These are phyloP conservation scores for Cetradonia linearis DNA, from an alignment of 495 filamentous ascomycete genomes.

Conservation along the genomic window DNA sequence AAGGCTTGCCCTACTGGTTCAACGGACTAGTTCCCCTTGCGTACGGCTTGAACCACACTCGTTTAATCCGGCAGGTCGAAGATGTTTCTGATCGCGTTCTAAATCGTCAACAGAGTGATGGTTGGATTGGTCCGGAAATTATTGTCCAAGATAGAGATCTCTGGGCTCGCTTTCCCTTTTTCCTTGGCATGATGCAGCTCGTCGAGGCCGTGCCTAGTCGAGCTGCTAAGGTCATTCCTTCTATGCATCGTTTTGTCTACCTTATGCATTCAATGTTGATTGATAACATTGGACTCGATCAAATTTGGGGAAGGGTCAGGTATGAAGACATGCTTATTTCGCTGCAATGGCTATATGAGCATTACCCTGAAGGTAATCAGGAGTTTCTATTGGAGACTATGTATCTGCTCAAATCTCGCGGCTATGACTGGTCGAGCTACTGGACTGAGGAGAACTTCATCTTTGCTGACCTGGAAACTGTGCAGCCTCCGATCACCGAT, in stretches of 20 bases:
- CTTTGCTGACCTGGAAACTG: conserved; percentile 33
- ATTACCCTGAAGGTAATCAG: conserved; percentile 30
- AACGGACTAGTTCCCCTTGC: conserved; percentile 58
- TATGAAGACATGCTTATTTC: conserved; percentile 43
- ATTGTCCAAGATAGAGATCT: conserved; percentile 32
- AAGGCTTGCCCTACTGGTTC: conserved; percentile 56
- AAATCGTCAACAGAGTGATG: conserved; percentile 43
- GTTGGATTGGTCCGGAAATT: conserved; percentile 53
- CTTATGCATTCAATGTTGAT: conserved; percentile 41
- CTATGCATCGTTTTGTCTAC: conserved; percentile 30
- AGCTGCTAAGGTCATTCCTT: conserved; percentile 26
- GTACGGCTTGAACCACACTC: conserved; percentile 42
- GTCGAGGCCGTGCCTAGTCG: conserved; percentile 30
- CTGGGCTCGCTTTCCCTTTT: conserved; percentile 46
- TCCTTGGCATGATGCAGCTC: conserved; percentile 43
- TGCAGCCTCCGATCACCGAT: conserved; percentile 24
- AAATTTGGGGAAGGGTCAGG: conserved; percentile 39
- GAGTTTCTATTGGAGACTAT: conserved; percentile 38
- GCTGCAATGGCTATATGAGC: conserved; percentile 45
- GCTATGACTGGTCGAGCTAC: conserved; percentile 37
- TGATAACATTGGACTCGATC: conserved; percentile 39
- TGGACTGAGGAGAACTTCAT: conserved; percentile 34
- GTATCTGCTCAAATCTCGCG: conserved; percentile 33
- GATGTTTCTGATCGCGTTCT: conserved; percentile 41
- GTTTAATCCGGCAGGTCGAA: conserved; percentile 47